Evolutionary conservation across 768 basidiomycete species (phyloP).

Genomic region (Daedalea quercina): DNA sequence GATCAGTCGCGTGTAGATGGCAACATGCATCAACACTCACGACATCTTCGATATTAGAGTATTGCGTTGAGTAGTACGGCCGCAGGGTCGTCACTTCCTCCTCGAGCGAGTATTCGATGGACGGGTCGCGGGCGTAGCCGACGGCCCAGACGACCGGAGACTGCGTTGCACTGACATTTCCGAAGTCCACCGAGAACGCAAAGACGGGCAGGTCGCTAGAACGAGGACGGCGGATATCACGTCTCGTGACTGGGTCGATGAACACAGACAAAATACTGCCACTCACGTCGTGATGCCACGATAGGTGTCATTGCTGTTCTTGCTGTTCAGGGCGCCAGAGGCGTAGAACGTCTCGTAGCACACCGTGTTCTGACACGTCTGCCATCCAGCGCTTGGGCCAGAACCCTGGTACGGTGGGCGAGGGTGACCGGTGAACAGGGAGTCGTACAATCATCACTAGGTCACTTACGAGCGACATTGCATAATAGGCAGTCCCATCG

Average conservation of each 20-base stretch:
- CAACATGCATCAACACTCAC: conserved; percentile 1
- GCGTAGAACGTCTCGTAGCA: conserved; percentile 11
- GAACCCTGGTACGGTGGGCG: not conserved
- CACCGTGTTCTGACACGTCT: conserved; percentile 1
- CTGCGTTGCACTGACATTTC: conserved; percentile 12
- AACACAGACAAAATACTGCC: not conserved
- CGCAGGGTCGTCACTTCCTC: conserved; percentile 6
- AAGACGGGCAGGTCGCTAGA: conserved; percentile 11
- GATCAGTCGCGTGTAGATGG: not conserved
- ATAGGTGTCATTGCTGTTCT: conserved; percentile 1
- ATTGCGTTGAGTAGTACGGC: conserved; percentile 12
- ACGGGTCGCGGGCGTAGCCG: conserved; percentile 21
- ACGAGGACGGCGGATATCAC: not conserved
- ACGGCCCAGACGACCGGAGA: conserved; percentile 21
- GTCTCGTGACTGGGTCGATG: too few relatives aligned
- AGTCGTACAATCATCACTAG: not conserved
- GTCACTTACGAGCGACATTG: conserved; percentile 6
- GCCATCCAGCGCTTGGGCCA: conserved; percentile 7
- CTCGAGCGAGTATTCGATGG: conserved; percentile 13
- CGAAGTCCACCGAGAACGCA: conserved; percentile 21
- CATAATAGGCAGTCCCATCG: conserved; percentile 10
- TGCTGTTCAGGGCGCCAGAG: conserved; percentile 11
- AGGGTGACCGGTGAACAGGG: not conserved
- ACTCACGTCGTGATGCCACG: conserved; percentile 12
- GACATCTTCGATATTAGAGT: not conserved